phyloP scores from a whole-genome alignment of 495 filamentous ascomycete genomes.

The Pseudotulostoma volvatum region DNA sequence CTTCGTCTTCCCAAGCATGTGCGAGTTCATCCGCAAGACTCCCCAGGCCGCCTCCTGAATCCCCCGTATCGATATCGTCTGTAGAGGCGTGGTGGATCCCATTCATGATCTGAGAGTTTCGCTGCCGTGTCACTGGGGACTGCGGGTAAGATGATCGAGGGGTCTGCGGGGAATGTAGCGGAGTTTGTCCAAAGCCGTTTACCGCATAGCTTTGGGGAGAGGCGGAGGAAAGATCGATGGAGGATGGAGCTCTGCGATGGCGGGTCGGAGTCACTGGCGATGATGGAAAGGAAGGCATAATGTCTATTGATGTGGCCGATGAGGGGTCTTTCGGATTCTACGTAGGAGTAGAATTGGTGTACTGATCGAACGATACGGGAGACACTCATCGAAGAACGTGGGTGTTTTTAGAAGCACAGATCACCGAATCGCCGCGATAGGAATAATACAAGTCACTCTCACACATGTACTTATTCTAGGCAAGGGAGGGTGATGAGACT shows the following conservation, averaged over 20 bases:
- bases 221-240: conserved; percentile 37
- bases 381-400: no score
- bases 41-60: conserved; percentile 45
- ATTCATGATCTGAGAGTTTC: conserved; percentile 35
- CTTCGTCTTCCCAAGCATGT: conserved; percentile 45
- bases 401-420: no score
- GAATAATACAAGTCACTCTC: no score
- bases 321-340: no score
- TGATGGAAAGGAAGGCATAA: conserved; percentile 34
- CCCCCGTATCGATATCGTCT: conserved; percentile 25
- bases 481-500: no score
- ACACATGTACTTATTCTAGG: no score
- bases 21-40: conserved; percentile 67
- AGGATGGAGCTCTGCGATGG: conserved; percentile 49
- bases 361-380: no score
- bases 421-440: no score
- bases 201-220: conserved; percentile 22
- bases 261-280: conserved; percentile 47
- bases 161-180: conserved; percentile 16
- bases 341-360: no score
- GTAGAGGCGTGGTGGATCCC: conserved; percentile 29
- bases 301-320: no score
- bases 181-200: conserved; percentile 28
- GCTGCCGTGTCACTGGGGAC: conserved; percentile 41
- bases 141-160: conserved; percentile 40